Base-by-base conservation (phyloP, 768 basidiomycete species). In the Psilocybe cubensis region DNA sequence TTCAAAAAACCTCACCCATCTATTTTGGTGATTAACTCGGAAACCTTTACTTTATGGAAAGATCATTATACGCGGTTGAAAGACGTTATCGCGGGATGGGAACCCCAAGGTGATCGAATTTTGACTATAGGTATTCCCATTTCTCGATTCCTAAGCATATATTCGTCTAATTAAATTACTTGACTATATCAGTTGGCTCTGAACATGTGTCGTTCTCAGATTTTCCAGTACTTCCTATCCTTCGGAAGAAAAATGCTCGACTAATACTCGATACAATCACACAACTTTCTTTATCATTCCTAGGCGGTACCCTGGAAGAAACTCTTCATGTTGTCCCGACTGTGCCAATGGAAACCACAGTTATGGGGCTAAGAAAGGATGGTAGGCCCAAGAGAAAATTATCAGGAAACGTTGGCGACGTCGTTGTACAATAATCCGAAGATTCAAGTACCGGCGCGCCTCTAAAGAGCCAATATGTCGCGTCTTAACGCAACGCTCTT, bases 41-140 rank as follows among this genome's bases (percentile, higher is more conserved):
- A 91, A 65, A 76, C 71, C 0, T 94, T 94, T 66, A 91, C 91
- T 1, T 74, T 92, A 3, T 94, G 92, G 92, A 80, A 81, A 44
- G 79, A 80, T 44, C 91, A 94, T 67, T 93, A 91, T 64, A 69
- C 74, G 28, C 76, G 85, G 20, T 71, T 92, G 45, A 64, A 76
- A 61, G 78, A 78, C 25, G 71, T 91, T 23, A 75, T 87, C 7
- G 73, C 72, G 33, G 70, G 68, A 10, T 92, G 90, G 88, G 77
- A 79, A 49, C 76, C 79, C 8, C 65, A 77, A 46, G 74, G 70
- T 25, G 64, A 68, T 55, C 69, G 73, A 40, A 67, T 86, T 18
- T 52, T 84, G 28, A 86, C 85, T 2, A 68, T 86, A 25, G 73
- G 85, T 83, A 45, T 41, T 74, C 8, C 52, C 52, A 24, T 47